phyloP scores from a whole-genome alignment of 2,329 filamentous ascomycete genomes.

The Colletotrichum melonis region DNA sequence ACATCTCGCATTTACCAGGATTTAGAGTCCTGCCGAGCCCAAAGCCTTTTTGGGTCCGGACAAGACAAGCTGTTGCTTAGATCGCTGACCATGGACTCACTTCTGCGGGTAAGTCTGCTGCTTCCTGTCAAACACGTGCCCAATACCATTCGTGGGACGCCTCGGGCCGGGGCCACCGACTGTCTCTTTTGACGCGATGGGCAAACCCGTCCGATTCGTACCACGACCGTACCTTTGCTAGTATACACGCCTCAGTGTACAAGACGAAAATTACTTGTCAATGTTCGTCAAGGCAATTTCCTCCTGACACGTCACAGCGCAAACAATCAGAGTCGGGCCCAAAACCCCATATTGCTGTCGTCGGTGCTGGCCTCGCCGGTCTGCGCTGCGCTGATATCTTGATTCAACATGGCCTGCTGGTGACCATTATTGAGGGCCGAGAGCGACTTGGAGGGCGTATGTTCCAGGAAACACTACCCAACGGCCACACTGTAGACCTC shows the following conservation, averaged over 20 bases:
- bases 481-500: conserved; percentile 63
- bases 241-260: background rate
- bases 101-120: conserved; percentile 48
- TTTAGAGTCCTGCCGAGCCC: conserved; percentile 54
- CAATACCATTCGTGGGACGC: conserved; percentile 31
- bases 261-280: conserved; percentile 4
- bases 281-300: conserved; percentile 1
- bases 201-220: conserved; percentile 1
- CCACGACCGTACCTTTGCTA: conserved; percentile 11
- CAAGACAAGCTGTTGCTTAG: conserved; percentile 42
- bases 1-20: conserved; percentile 63
- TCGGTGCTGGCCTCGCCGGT: conserved; percentile 78
- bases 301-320: conserved; percentile 32
- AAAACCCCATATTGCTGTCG: conserved; percentile 70
- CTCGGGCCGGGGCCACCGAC: conserved; percentile 11
- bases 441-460: conserved; percentile 75
- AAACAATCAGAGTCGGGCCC: conserved; percentile 36
- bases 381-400: conserved; percentile 78
- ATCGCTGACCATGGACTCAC: conserved; percentile 45
- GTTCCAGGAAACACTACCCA: conserved; percentile 60
- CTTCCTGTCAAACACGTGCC: conserved; percentile 23
- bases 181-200: conserved; percentile 22
- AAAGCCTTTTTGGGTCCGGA: conserved; percentile 47
- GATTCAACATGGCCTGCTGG: conserved; percentile 71
- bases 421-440: conserved; percentile 77